These are phyloP conservation scores for Trichophyton schoenleinii DNA, from an alignment of 2,329 filamentous ascomycete species.

Conservation along the genomic window DNA sequence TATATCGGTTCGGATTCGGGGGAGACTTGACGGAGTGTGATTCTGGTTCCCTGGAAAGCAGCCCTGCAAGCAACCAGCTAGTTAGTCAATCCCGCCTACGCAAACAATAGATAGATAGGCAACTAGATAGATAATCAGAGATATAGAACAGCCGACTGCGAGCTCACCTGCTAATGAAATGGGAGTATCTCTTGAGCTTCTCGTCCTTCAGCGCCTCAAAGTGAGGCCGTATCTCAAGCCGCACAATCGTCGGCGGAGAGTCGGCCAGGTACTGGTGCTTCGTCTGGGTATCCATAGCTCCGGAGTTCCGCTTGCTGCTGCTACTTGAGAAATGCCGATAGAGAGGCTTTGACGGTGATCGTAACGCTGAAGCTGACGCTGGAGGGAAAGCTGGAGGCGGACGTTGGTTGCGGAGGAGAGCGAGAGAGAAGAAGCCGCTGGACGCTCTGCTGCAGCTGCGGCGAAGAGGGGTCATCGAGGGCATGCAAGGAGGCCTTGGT, in stretches of 20 bases:
- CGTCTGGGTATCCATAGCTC: conserved; percentile 28
- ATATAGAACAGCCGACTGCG: too few relatives aligned
- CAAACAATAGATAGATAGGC: background rate
- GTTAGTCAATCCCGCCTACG: background rate
- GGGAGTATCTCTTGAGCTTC: conserved; percentile 76
- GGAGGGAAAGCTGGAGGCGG: background rate
- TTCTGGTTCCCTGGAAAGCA: conserved; percentile 61
- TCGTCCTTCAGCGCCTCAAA: conserved; percentile 52
- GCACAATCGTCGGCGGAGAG: conserved; percentile 75
- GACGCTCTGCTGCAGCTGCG: conserved; percentile 8
- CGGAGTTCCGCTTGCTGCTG: conserved; percentile 15
- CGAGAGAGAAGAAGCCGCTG: background rate
- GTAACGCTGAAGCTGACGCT: background rate
- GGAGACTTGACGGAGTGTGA: conserved; percentile 69
- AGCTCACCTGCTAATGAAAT: conserved; percentile 67
- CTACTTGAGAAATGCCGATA: conserved; percentile 15
- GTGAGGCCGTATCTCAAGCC: conserved; percentile 81
- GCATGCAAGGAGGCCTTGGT: background rate
- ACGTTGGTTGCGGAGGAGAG: background rate
- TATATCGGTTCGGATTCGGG: conserved; percentile 71
- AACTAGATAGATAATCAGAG: too few relatives aligned
- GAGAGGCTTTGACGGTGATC: background rate
- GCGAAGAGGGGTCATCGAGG: conserved; percentile 14
- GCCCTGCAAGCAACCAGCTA: conserved; percentile 41
- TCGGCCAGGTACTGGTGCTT: conserved; percentile 72